Conservation (phyloP, 805 yeast genomes). For the Candida endomychidarum region DNA sequence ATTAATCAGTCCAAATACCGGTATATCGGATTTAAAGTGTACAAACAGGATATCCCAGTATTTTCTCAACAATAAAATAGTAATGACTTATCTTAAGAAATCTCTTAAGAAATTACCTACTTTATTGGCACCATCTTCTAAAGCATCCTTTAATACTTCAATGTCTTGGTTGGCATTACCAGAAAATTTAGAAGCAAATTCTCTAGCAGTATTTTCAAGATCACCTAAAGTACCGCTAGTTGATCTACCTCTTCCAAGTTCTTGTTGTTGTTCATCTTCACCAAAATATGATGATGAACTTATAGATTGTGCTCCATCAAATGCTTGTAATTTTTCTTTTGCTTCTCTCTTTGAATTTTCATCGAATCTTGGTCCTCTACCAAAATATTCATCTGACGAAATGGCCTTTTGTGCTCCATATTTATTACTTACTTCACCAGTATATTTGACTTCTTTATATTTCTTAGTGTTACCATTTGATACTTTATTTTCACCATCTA, state of each 20-base stretch:
- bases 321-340: conserved; percentile 71
- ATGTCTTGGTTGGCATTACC: conserved; percentile 86
- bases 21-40: too few relatives aligned
- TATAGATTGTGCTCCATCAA: conserved; percentile 84
- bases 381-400: conserved; percentile 93
- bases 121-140: conserved; percentile 92
- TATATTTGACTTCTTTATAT: conserved; percentile 59
- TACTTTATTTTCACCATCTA: conserved; percentile 56
- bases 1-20: too few relatives aligned
- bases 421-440: conserved; percentile 73
- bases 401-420: conserved; percentile 91
- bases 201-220: conserved; percentile 59
- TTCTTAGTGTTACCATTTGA: conserved; percentile 27
- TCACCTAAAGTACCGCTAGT: conserved; percentile 37
- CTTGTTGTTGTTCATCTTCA: conserved; percentile 61
- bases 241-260: conserved; percentile 14
- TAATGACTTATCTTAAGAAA: conserved; percentile 51
- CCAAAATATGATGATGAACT: conserved; percentile 94
- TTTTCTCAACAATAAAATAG: neutral
- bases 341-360: conserved; percentile 80
- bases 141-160: conserved; percentile 82
- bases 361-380: conserved; percentile 78
- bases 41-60: too few relatives aligned
- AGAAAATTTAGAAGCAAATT: conserved; percentile 65
- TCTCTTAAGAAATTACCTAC: conserved; percentile 84